Evolutionary conservation across 192 early-diverging fungal species (phyloP).

Genomic region (Cetraspora pellucida): DNA sequence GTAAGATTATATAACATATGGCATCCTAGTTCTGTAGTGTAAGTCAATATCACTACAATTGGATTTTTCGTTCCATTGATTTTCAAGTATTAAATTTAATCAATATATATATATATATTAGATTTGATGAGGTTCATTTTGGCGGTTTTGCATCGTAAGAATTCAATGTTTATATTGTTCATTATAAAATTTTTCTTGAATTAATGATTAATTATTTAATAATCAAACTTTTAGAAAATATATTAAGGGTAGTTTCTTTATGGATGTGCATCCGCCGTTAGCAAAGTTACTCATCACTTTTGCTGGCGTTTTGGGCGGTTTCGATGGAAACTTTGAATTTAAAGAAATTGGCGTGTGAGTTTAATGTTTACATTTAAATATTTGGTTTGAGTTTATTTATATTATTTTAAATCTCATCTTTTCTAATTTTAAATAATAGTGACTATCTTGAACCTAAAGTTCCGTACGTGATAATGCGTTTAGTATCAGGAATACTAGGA

Average conservation of each 20-base stretch:
- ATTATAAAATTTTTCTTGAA: background rate
- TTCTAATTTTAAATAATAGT: slow-evolving; percentile 39
- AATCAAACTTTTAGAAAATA: slow-evolving; percentile 60
- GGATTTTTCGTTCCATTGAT: background rate
- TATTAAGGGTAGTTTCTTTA: slow-evolving; percentile 82
- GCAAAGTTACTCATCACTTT: slow-evolving; percentile 89
- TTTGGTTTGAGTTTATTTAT: background rate
- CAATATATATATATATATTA: slow-evolving; percentile 37
- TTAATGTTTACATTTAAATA: background rate
- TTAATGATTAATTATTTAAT: background rate
- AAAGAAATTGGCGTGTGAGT: slow-evolving; percentile 84
- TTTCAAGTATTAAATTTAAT: background rate
- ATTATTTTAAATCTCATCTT: background rate
- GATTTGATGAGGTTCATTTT: slow-evolving; percentile 99
- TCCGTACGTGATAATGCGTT: slow-evolving; percentile 85
- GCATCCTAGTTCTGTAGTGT: slow-evolving; percentile 54
- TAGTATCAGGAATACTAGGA: slow-evolving; percentile 78
- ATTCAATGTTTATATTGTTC: background rate
- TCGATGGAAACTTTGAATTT: slow-evolving; percentile 91
- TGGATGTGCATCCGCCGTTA: slow-evolving; percentile 96
- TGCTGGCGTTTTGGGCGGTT: slow-evolving; percentile 78
- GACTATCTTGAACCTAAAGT: slow-evolving; percentile 88
- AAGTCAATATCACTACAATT: slow-evolving; percentile 29
- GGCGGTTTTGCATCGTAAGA: slow-evolving; percentile 83
- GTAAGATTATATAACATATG: slow-evolving; percentile 49